These are phyloP conservation scores for Fagopyrum tataricum DNA, from an alignment of 148 eudicot species.

Conservation along the genomic window DNA sequence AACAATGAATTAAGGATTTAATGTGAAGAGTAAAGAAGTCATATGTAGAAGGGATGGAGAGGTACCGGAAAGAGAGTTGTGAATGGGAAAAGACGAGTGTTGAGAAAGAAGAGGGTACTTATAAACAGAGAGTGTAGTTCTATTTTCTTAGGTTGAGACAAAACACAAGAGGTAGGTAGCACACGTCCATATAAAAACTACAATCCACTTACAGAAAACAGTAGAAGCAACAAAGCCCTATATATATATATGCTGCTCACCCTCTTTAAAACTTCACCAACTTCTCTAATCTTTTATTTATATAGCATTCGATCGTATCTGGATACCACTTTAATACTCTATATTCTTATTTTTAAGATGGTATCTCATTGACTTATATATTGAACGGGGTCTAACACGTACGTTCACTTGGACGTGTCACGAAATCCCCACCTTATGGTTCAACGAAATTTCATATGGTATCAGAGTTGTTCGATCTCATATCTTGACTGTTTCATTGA, in stretches of 20 bases:
- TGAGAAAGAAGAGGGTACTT: not conserved
- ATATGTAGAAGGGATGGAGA: not conserved
- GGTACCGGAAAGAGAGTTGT: not conserved
- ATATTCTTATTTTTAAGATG: no score
- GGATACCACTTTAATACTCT: no score
- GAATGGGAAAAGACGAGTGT: not conserved
- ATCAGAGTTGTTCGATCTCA: no score
- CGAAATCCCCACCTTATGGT: no score
- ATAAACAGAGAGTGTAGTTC: not conserved
- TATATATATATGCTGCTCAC: not conserved
- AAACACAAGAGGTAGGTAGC: conserved; percentile 1
- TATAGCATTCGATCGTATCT: not conserved
- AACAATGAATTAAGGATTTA: not conserved
- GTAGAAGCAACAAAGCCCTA: conserved; percentile 6
- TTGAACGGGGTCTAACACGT: no score
- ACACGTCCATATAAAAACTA: conserved; percentile 7
- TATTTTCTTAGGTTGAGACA: not conserved
- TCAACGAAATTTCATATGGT: no score
- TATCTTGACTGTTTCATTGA: no score
- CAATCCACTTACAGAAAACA: not conserved
- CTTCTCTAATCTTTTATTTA: not conserved
- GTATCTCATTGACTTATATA: no score
- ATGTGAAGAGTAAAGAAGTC: not conserved
- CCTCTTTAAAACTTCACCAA: not conserved
- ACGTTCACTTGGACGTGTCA: no score